Evolutionary conservation across 805 yeast species (phyloP).

Genomic region (Sungouiella blattae): DNA sequence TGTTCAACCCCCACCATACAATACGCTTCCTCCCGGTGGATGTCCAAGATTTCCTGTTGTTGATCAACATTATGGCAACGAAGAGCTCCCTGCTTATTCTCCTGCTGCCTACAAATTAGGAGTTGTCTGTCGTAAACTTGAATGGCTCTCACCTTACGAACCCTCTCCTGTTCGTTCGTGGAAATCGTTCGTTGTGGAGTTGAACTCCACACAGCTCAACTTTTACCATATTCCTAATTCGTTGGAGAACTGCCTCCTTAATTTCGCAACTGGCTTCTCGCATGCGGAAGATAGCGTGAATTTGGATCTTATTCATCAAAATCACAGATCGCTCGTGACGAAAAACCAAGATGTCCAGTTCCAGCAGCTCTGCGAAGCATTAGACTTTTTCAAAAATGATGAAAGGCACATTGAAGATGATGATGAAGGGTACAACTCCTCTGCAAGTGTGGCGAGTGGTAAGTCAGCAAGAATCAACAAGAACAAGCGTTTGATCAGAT

Average conservation of each 20-base stretch:
- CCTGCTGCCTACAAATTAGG: slow-evolving; percentile 66
- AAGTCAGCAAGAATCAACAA: background rate
- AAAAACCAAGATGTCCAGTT: slow-evolving; percentile 8
- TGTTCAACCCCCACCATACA: slow-evolving; percentile 36
- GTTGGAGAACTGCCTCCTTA: slow-evolving; percentile 24
- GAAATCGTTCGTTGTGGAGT: slow-evolving; percentile 64
- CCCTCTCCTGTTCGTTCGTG: slow-evolving; percentile 64
- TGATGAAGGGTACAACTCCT: background rate
- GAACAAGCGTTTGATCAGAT: slow-evolving; percentile 37
- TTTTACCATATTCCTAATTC: slow-evolving; percentile 47
- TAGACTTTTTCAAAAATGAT: slow-evolving; percentile 3
- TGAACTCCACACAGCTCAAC: slow-evolving; percentile 84
- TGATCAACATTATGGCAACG: slow-evolving; percentile 16
- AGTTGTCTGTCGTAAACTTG: slow-evolving; percentile 59
- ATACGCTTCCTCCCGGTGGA: slow-evolving; percentile 41
- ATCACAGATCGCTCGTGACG: slow-evolving; percentile 10
- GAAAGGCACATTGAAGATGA: background rate
- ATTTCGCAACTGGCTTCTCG: background rate
- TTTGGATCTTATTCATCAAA: background rate
- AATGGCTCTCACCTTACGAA: slow-evolving; percentile 77
- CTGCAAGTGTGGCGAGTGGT: background rate
- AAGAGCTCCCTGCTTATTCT: slow-evolving; percentile 57
- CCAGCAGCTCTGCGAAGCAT: slow-evolving; percentile 7
- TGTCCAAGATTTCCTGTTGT: slow-evolving; percentile 37
- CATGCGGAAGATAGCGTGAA: slow-evolving; percentile 3